phyloP scores from a whole-genome alignment of 306 rosid species.

The Psophocarpus tetragonolobus region DNA sequence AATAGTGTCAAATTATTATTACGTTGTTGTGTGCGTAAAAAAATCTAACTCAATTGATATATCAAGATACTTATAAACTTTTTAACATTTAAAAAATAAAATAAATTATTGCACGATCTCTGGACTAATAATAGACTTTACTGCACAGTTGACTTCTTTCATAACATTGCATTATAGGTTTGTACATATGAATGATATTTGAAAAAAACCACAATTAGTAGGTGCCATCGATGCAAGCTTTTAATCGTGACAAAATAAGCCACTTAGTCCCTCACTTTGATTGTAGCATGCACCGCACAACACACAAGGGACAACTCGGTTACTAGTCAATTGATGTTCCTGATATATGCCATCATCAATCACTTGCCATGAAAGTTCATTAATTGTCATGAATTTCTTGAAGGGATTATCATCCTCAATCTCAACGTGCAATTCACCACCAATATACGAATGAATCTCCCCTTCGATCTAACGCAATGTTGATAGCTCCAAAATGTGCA shows the following conservation, averaged over 20 bases:
- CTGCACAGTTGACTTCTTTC: no score
- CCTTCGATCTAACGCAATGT: conserved; percentile 32
- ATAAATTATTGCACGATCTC: no score
- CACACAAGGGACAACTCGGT: background rate
- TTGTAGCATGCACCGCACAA: no score
- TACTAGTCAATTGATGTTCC: background rate
- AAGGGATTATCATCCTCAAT: background rate
- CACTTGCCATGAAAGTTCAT: background rate
- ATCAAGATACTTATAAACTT: no score
- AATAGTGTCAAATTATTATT: no score
- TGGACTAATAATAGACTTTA: no score
- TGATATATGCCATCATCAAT: background rate
- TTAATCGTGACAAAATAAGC: background rate
- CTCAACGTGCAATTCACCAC: background rate
- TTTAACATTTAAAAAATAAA: no score
- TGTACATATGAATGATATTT: background rate
- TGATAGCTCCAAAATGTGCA: conserved; percentile 24
- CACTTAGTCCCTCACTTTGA: background rate
- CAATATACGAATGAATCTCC: background rate
- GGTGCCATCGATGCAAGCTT: background rate
- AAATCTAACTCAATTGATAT: no score
- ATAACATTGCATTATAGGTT: no score
- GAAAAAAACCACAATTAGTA: background rate
- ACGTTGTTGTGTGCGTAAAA: no score
- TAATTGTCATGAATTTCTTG: background rate